Evolutionary conservation across 306 rosid genomes (phyloP), one percentile per base, ranked within the genome.

Genomic region (Gynostemma pentaphyllum): DNA sequence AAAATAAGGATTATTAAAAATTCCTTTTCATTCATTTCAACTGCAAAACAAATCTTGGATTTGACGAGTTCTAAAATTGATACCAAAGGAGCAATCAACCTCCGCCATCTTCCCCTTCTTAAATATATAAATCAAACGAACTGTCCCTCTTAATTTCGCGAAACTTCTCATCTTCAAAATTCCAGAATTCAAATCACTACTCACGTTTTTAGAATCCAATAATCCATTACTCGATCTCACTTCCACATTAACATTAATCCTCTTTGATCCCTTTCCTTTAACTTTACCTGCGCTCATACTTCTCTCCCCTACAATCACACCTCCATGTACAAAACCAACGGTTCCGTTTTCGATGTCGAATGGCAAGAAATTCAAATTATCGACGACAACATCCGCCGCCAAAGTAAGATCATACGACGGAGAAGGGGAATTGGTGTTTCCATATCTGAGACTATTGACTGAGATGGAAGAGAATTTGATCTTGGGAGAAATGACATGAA

Each of bases 291-390:
- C 45, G 7, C 8, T 13, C 0, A 76, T 62, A 24, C 15, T 55
- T 2, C 27, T 32, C 2, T 75, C 75, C 8, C 83, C 91, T 11
- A 83, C 5, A 5, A 34, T 68, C 5, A 4, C 36, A 1, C 74
- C 82, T 0, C 23, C 68, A 6, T 81, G 75, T 0, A 77, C 13
- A 46, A 87, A 53, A 7, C 36, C 73, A 47, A 74, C 40, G 1
- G n/a, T 60, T 66, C 65, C 68, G 45, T 69, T 32, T 5, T 75
- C 78, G 24, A 74, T 83, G 14, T 39, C 13, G 64, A 81, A 78
- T n/a, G 60, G 60, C 1, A 87, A 89, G 15, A 71, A 83, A 63
- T 91, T 91, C 0, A 77, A 76, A 48, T 91, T 91, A 34, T 46
- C 14, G 24, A 85, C 66, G 2, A 55, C 15, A 10, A 91, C 4